Conservation (phyloP, 257 asterid genomes). For the Petunia axillaris region DNA sequence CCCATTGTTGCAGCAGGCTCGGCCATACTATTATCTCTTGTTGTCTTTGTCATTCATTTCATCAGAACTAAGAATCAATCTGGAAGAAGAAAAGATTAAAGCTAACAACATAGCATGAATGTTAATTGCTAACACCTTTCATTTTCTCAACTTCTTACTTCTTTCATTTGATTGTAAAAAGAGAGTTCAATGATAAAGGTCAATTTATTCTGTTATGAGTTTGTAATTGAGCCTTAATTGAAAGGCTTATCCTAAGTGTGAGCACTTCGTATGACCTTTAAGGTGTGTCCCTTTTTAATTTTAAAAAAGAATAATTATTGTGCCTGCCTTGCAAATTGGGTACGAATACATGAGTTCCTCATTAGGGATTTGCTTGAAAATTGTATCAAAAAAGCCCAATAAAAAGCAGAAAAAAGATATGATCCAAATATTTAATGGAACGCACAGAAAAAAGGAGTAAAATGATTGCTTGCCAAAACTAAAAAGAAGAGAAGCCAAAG, state of each 20-base stretch:
- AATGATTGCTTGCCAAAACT: slow-evolving; percentile 40
- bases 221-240: background rate
- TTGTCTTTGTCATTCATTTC: slow-evolving; percentile 63
- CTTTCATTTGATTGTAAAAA: background rate
- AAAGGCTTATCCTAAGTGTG: background rate
- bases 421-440: slow-evolving; percentile 2
- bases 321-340: background rate
- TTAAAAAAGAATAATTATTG: background rate
- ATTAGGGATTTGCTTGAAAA: background rate
- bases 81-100: slow-evolving; percentile 47
- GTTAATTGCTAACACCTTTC: background rate
- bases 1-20: slow-evolving; percentile 87
- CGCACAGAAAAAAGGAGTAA: slow-evolving; percentile 17
- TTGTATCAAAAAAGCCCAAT: background rate
- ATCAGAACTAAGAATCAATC: slow-evolving; percentile 51
- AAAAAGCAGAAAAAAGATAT: background rate
- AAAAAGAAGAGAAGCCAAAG: slow-evolving; percentile 49
- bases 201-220: background rate
- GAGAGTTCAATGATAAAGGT: background rate
- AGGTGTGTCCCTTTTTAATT: background rate
- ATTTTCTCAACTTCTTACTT: background rate
- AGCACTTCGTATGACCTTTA: background rate
- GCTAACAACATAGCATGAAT: background rate
- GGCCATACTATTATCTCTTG: slow-evolving; percentile 66
- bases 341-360: background rate